Evolutionary conservation across 805 yeast genomes (phyloP).

Genomic region (Saccharomycopsis selenospora): DNA sequence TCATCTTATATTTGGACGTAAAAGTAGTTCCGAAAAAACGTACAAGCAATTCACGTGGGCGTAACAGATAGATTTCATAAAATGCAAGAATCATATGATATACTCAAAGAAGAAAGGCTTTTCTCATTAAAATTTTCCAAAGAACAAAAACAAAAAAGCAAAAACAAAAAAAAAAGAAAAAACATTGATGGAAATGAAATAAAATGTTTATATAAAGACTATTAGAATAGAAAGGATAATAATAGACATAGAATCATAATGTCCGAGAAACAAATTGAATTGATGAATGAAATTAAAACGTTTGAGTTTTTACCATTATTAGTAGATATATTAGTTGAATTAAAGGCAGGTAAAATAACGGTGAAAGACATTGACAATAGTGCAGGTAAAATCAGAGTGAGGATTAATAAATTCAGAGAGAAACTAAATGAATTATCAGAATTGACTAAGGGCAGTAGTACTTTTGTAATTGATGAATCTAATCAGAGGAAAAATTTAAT

Average conservation of each 20-base stretch:
- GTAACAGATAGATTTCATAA: too few species aligned
- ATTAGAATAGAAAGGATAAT: background rate
- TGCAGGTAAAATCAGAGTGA: conserved; percentile 16
- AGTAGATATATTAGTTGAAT: conserved; percentile 10
- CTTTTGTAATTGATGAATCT: background rate
- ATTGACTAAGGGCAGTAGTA: conserved; percentile 27
- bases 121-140: too few species aligned
- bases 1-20: too few species aligned
- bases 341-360: conserved; percentile 6
- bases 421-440: conserved; percentile 28
- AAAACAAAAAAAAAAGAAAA: conserved; percentile 31
- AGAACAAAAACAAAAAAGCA: conserved; percentile 30
- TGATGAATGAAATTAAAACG: conserved; percentile 14
- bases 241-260: background rate
- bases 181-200: conserved; percentile 21
- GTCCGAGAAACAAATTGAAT: background rate
- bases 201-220: background rate
- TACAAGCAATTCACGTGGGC: conserved; percentile 48
- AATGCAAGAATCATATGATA: too few species aligned
- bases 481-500: conserved; percentile 8
- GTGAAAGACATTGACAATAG: conserved; percentile 17
- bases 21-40: conserved; percentile 46
- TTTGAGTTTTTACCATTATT: conserved; percentile 15
- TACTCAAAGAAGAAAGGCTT: too few species aligned
- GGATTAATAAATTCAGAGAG: conserved; percentile 30